Evolutionary conservation across 2,329 filamentous ascomycete species (phyloP).

Genomic region (Aspergillus novofumigatus): DNA sequence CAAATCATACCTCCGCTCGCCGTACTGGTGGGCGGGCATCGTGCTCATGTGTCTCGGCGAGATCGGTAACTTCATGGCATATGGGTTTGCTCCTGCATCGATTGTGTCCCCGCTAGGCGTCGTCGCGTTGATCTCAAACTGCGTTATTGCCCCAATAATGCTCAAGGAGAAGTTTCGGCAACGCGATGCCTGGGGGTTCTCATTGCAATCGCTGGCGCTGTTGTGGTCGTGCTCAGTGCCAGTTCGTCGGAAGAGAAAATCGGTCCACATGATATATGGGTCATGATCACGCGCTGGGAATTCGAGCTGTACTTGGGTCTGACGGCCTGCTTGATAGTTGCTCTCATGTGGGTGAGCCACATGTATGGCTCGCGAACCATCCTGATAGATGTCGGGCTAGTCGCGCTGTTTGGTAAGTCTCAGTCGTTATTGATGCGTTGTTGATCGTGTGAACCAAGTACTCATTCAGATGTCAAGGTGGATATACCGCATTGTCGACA

Average conservation of each 20-base stretch:
- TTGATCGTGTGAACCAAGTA: conserved; percentile 5
- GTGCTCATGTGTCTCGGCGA: conserved; percentile 90
- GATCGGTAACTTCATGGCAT: conserved; percentile 93
- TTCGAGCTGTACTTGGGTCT: conserved; percentile 88
- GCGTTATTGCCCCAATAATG: conserved; percentile 89
- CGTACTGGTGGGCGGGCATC: conserved; percentile 95
- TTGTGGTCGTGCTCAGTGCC: conserved; percentile 88
- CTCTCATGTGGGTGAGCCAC: conserved; percentile 77
- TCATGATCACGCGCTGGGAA: conserved; percentile 77
- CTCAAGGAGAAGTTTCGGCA: conserved; percentile 84
- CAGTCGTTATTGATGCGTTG: not conserved
- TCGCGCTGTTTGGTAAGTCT: conserved; percentile 76
- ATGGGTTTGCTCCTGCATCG: conserved; percentile 94
- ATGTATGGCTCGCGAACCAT: conserved; percentile 82
- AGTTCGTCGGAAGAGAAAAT: conserved; percentile 86
- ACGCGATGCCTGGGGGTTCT: conserved; percentile 81
- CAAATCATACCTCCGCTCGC: conserved; percentile 78
- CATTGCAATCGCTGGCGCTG: conserved; percentile 79
- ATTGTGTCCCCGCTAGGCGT: conserved; percentile 96
- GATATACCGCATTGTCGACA: conserved; percentile 93
- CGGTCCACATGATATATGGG: conserved; percentile 85
- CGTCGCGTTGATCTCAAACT: conserved; percentile 95
- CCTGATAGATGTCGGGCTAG: conserved; percentile 85
- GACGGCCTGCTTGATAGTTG: conserved; percentile 67
- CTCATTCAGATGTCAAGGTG: conserved; percentile 53